Percentiles rank a stretch among this genome's conserved stretches.
These are phyloP conservation scores for Xylariaceae sp. DNA, from an alignment of 2,329 filamentous ascomycete species.

Conservation along the genomic window DNA sequence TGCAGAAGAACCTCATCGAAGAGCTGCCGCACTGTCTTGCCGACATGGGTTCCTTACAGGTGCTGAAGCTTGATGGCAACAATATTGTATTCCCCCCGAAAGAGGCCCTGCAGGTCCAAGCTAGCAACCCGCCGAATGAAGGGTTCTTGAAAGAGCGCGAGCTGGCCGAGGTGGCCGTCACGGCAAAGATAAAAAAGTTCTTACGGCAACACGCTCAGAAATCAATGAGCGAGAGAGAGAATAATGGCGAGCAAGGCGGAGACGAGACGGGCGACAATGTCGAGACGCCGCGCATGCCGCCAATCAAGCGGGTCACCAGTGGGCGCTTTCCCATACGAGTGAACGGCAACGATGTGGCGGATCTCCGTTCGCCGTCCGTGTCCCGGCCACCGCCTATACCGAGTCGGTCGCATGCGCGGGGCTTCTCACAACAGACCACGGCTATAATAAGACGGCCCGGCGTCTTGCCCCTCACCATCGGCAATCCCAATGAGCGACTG, in stretches of 20 bases:
- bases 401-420: slow-evolving; percentile 73
- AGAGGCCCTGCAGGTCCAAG: slow-evolving; percentile 58
- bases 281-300: slow-evolving; percentile 74
- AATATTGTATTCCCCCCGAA: slow-evolving; percentile 74
- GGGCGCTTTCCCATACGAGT: slow-evolving; percentile 66
- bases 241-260: slow-evolving; percentile 49
- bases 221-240: slow-evolving; percentile 41
- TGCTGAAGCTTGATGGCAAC: slow-evolving; percentile 86
- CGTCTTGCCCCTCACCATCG: slow-evolving; percentile 65
- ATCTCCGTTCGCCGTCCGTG: slow-evolving; percentile 62
- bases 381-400: slow-evolving; percentile 71
- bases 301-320: slow-evolving; percentile 56
- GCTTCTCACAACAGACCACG: slow-evolving; percentile 62
- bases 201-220: slow-evolving; percentile 46
- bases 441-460: slow-evolving; percentile 63
- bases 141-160: slow-evolving; percentile 56
- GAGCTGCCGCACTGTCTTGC: slow-evolving; percentile 78
- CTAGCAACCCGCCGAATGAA: slow-evolving; percentile 51
- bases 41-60: slow-evolving; percentile 83
- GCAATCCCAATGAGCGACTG: slow-evolving; percentile 61
- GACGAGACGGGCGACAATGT: slow-evolving; percentile 67
- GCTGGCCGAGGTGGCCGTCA: slow-evolving; percentile 55
- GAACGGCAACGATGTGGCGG: slow-evolving; percentile 64
- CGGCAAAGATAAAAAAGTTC: slow-evolving; percentile 57
- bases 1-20: slow-evolving; percentile 81